Percentiles rank a stretch among this genome's conserved stretches.
Conservation (phyloP, 139 green algal genomes). For the Spirogloea muscicola region DNA sequence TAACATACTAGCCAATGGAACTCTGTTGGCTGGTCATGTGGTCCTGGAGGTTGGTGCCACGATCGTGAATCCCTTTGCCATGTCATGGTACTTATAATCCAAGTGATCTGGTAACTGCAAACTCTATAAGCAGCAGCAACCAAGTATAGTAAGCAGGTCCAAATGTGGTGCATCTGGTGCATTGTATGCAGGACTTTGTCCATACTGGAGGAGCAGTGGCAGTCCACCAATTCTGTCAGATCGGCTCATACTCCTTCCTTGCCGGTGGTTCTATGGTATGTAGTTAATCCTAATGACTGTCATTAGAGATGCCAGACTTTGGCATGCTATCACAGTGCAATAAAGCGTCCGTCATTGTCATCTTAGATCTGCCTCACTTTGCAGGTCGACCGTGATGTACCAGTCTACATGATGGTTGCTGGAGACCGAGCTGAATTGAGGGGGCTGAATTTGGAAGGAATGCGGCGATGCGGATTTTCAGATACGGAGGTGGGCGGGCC, state of each 20-base stretch:
- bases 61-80: too few relatives aligned
- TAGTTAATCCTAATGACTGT: too few relatives aligned
- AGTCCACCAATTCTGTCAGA: slow-evolving; percentile 53
- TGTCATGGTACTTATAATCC: too few relatives aligned
- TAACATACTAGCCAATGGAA: slow-evolving; percentile 54
- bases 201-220: slow-evolving; percentile 47
- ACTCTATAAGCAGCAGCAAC: too few relatives aligned
- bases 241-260: slow-evolving; percentile 51
- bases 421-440: slow-evolving; percentile 48
- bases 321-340: too few relatives aligned
- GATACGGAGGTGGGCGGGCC: slow-evolving; percentile 18
- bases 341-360: too few relatives aligned
- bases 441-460: slow-evolving; percentile 49
- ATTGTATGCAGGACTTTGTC: slow-evolving; percentile 49
- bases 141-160: too few relatives aligned
- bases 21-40: slow-evolving; percentile 50
- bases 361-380: too few relatives aligned
- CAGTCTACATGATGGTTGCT: slow-evolving; percentile 46
- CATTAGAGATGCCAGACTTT: too few relatives aligned
- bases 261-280: slow-evolving; percentile 52
- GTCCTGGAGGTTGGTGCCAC: slow-evolving; percentile 30
- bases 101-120: too few relatives aligned
- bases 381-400: slow-evolving; percentile 50
- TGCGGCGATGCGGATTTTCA: slow-evolving; percentile 47
- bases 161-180: too few relatives aligned